Conservation (phyloP, 2,329 filamentous ascomycete species). For the Macroventuria anomochaeta region DNA sequence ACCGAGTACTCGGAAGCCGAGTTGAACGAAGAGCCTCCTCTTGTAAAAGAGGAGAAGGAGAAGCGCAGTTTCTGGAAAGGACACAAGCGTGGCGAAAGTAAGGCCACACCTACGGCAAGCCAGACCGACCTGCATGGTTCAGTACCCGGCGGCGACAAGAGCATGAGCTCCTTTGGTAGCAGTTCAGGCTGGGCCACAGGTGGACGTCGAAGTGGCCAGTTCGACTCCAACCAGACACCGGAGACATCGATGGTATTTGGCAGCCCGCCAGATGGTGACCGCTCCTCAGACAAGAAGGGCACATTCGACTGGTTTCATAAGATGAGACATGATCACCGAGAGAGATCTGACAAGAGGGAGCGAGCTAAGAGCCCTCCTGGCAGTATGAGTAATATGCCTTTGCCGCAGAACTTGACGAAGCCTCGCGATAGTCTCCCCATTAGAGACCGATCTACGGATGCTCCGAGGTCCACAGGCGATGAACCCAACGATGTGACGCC, state of each 20-base stretch:
- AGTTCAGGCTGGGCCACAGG: slow-evolving; percentile 37
- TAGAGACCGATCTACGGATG: slow-evolving; percentile 39
- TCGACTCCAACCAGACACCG: slow-evolving; percentile 37
- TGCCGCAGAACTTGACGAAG: slow-evolving; percentile 28
- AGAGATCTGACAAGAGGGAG: slow-evolving; percentile 60
- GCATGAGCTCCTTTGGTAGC: slow-evolving; percentile 50
- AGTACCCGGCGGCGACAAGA: slow-evolving; percentile 47
- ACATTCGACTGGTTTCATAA: slow-evolving; percentile 70
- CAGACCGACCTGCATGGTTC: slow-evolving; percentile 47
- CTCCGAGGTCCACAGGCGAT: slow-evolving; percentile 27
- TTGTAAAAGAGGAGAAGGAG: slow-evolving; percentile 59
- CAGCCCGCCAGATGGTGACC: slow-evolving; percentile 42
- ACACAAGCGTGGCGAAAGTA: slow-evolving; percentile 51
- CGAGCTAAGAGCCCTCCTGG: slow-evolving; percentile 59
- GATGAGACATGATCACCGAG: slow-evolving; percentile 67
- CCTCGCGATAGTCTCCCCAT: slow-evolving; percentile 24
- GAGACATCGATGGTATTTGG: slow-evolving; percentile 44
- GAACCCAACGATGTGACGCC: slow-evolving; percentile 31
- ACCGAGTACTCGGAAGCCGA: slow-evolving; percentile 86
- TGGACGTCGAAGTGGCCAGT: slow-evolving; percentile 43
- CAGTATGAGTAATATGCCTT: slow-evolving; percentile 31
- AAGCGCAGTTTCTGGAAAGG: slow-evolving; percentile 78
- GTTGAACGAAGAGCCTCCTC: slow-evolving; percentile 66
- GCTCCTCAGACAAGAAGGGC: slow-evolving; percentile 62
- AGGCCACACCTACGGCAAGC: slow-evolving; percentile 45